Conservation (phyloP, 179 eudicot species). For the Silene vulgaris region DNA sequence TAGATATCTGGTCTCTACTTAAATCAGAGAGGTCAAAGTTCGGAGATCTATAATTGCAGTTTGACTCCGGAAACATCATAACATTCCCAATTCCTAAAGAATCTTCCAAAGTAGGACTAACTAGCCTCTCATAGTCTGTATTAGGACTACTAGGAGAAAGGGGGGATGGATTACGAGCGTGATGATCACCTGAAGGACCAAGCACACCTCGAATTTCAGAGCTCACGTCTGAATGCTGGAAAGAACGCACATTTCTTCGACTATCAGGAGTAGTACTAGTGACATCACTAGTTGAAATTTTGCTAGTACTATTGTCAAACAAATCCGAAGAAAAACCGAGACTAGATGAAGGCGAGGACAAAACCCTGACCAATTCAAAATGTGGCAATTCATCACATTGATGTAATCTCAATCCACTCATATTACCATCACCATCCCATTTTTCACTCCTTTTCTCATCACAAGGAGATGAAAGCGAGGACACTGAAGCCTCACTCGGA, state of each 20-base stretch:
- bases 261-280: conserved; percentile 21
- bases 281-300: conserved; percentile 23
- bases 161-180: conserved; percentile 13
- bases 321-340: conserved; percentile 34
- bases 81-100: conserved; percentile 53
- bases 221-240: conserved; percentile 25
- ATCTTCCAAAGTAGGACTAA: conserved; percentile 33
- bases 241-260: conserved; percentile 22
- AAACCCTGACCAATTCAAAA: conserved; percentile 11
- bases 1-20: conserved; percentile 29
- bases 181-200: conserved; percentile 32
- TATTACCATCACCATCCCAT: conserved; percentile 17
- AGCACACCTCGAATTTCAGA: conserved; percentile 28
- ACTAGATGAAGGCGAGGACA: conserved; percentile 36
- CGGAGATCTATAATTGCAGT: conserved; percentile 40
- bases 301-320: conserved; percentile 21
- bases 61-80: conserved; percentile 55
- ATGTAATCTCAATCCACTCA: conserved; percentile 15
- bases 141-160: conserved; percentile 20
- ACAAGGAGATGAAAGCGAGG: conserved; percentile 51
- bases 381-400: conserved; percentile 2
- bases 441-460: conserved; percentile 29
- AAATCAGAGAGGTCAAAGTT: conserved; percentile 28
- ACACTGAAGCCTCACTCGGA: conserved; percentile 60
- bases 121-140: conserved; percentile 21